A percentile compares a stretch with the other conserved stretches of the same genome.
phyloP scores from a whole-genome alignment of 1,139 yeast species.

The Spathaspora sp. region DNA sequence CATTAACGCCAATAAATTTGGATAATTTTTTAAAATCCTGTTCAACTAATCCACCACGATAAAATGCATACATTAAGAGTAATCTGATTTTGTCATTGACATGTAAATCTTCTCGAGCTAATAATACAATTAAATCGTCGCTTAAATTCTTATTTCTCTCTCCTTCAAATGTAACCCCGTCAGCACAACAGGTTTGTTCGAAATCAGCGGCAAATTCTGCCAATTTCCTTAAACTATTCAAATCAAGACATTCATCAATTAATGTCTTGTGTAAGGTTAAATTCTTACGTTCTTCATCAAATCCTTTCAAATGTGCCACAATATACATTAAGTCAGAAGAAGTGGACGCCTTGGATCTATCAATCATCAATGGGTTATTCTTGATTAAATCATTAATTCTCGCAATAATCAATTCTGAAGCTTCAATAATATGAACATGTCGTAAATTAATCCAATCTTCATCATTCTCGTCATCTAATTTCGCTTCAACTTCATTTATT shows the following conservation, averaged over 20 bases:
- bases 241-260: conserved; percentile 56
- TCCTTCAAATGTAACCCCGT: conserved; percentile 74
- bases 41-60: conserved; percentile 81
- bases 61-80: conserved; percentile 74
- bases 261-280: conserved; percentile 59
- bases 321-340: conserved; percentile 63
- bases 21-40: conserved; percentile 71
- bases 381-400: conserved; percentile 67
- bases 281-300: conserved; percentile 64
- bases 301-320: conserved; percentile 66
- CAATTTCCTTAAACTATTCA: conserved; percentile 52
- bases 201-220: conserved; percentile 65
- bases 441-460: conserved; percentile 73
- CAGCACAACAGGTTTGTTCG: conserved; percentile 75
- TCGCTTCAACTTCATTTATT: conserved; percentile 36
- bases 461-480: conserved; percentile 62
- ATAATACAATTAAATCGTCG: conserved; percentile 59
- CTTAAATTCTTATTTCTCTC: conserved; percentile 62
- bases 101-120: conserved; percentile 53
- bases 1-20: conserved; percentile 63
- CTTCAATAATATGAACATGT: conserved; percentile 76
- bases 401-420: conserved; percentile 60
- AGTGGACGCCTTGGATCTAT: conserved; percentile 58
- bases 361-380: conserved; percentile 71
- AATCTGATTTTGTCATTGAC: conserved; percentile 72